These are phyloP conservation scores for Botryobasidium botryosum DNA, from an alignment of 768 basidiomycete species.

Conservation along the genomic window DNA sequence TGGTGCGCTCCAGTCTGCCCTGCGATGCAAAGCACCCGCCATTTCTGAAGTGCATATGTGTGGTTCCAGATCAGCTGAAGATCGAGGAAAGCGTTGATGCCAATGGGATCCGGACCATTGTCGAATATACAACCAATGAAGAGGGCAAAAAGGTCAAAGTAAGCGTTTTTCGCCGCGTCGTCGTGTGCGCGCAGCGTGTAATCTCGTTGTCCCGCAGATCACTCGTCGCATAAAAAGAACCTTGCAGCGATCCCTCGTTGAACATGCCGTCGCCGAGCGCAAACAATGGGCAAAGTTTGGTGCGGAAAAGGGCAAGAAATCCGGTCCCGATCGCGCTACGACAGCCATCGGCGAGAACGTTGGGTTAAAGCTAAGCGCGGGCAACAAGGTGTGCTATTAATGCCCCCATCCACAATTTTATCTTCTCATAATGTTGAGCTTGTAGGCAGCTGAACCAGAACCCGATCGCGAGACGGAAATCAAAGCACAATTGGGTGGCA, in stretches of 20 bases:
- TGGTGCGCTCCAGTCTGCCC: constrained; percentile 23
- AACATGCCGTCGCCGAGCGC: constrained; percentile 84
- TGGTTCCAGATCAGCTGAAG: neutral
- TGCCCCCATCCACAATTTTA: neutral
- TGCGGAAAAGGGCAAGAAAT: constrained; percentile 65
- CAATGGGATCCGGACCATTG: constrained; percentile 71
- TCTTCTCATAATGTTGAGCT: neutral
- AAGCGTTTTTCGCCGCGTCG: constrained; percentile 12
- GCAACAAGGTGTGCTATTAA: constrained; percentile 34
- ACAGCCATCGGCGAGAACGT: constrained; percentile 78
- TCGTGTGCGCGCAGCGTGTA: constrained; percentile 3
- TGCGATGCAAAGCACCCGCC: neutral
- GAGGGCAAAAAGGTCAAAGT: constrained; percentile 94
- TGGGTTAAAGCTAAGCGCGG: constrained; percentile 38
- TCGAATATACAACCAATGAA: constrained; percentile 74
- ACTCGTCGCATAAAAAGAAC: constrained; percentile 74
- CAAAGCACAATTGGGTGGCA: constrained; percentile 41
- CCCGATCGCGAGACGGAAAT: constrained; percentile 43
- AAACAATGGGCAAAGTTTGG: constrained; percentile 93
- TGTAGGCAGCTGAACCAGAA: constrained; percentile 47
- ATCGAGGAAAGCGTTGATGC: constrained; percentile 58
- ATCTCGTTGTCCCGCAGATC: constrained; percentile 32
- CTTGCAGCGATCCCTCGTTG: constrained; percentile 82
- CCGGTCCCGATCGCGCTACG: constrained; percentile 85
- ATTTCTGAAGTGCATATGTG: neutral